These are phyloP conservation scores for Aspergillus eucalypticola DNA, from an alignment of 2,329 filamentous ascomycete genomes.

Conservation along the genomic window DNA sequence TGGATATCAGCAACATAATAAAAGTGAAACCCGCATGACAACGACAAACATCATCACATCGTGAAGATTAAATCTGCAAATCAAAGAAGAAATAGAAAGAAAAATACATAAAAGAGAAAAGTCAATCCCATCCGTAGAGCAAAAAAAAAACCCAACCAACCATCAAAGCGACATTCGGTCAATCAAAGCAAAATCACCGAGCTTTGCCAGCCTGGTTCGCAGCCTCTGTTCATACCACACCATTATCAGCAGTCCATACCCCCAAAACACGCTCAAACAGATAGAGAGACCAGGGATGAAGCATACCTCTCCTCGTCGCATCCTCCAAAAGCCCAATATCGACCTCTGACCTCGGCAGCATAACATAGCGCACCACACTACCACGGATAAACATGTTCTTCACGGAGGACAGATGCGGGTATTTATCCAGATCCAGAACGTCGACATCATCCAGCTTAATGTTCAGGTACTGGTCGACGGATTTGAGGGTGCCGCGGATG, in stretches of 20 bases:
- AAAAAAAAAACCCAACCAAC: slow-evolving; percentile 1
- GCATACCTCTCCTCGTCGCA: slow-evolving; percentile 77
- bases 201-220: slow-evolving; percentile 53
- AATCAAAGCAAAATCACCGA: slow-evolving; percentile 34
- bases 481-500: slow-evolving; percentile 92
- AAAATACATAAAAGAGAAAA: slow-evolving; percentile 15
- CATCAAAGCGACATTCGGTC: neutral
- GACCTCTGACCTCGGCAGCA: slow-evolving; percentile 77
- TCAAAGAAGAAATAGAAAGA: slow-evolving; percentile 3
- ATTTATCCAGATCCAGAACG: slow-evolving; percentile 89
- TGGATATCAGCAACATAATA: neutral
- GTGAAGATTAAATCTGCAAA: slow-evolving; percentile 6
- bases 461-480: slow-evolving; percentile 97
- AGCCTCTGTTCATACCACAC: slow-evolving; percentile 40
- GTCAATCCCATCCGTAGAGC: slow-evolving; percentile 1
- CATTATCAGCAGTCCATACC: slow-evolving; percentile 12
- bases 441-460: slow-evolving; percentile 97
- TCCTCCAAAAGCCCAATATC: slow-evolving; percentile 87
- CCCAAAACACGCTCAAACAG: too few species aligned
- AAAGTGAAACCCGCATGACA: neutral
- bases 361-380: slow-evolving; percentile 89
- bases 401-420: slow-evolving; percentile 86
- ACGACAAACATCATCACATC: slow-evolving; percentile 15
- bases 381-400: slow-evolving; percentile 96
- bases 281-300: neutral